Conservation (phyloP, 345 rosid genomes). For the Syzygium grande region DNA sequence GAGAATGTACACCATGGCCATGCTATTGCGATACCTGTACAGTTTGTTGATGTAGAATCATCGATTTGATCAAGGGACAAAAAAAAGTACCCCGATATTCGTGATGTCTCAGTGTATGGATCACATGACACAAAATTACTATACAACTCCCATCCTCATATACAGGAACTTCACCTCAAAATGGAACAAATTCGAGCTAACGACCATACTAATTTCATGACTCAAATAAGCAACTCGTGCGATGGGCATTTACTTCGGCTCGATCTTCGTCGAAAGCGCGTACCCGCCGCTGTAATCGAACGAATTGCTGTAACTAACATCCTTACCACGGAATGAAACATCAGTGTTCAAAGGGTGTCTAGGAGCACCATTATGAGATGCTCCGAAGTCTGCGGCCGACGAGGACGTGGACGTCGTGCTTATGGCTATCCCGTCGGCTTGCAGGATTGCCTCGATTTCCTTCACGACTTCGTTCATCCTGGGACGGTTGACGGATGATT, state of each 20-base stretch:
- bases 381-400: slow-evolving; percentile 2
- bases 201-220: not conserved
- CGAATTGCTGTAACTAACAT: not conserved
- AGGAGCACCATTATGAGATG: not conserved
- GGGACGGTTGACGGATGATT: slow-evolving; percentile 13
- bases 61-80: not conserved
- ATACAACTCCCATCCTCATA: not conserved
- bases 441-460: slow-evolving; percentile 18
- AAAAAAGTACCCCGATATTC: not conserved
- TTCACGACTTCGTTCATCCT: slow-evolving; percentile 25
- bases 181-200: not conserved
- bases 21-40: not conserved
- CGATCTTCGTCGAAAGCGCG: not conserved
- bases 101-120: not conserved
- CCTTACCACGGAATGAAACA: not conserved
- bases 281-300: slow-evolving; percentile 1
- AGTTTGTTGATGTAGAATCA: not conserved
- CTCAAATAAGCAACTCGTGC: not conserved
- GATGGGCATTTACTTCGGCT: not conserved
- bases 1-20: not conserved
- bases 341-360: slow-evolving; percentile 2
- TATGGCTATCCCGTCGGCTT: slow-evolving; percentile 8
- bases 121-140: not conserved
- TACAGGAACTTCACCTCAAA: not conserved
- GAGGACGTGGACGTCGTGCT: slow-evolving; percentile 3